Evolutionary conservation across 1,284 basidiomycete genomes (phyloP), one percentile per base, ranked within the genome.

Genomic region (Pseudozyma hubeiensis): DNA sequence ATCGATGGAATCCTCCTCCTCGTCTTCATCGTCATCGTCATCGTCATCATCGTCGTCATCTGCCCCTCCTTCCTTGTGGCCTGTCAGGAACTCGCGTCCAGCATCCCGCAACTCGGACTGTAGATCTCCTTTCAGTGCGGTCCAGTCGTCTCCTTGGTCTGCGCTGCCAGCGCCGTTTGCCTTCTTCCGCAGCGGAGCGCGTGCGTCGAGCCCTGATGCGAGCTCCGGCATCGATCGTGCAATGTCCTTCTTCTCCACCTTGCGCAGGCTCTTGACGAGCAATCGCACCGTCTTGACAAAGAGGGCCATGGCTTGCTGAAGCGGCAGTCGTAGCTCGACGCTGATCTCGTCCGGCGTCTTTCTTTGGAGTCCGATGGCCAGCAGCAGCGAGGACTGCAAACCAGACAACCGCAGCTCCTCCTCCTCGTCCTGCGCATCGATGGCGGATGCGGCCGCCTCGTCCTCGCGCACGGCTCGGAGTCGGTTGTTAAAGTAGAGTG

Each of bases 231-330:
- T 67, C 14, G 60, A 59, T 7, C 56, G 56, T 3, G 67, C 79
- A 16, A 80, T 63, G 4, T 58, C 70, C 46, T 60, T 74, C 84
- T 92, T 93, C 81, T 93, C 93, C 24, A 98, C 88, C 56, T 92
- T 91, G 56, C 91, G 88, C 50, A 99, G 86, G 33, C 89, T 87
- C 78, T 92, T 92, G 73, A 89, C 90, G 64, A 97, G 89, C 85
- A 94, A 93, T 55, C 93, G 90, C 54, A 98, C 87, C 34, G 94
- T 88, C 86, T 99, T 98, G 77, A 91, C 91, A 84, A 99, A 95
- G 40, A 98, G 87, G 0, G 96, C 95, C 14, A 99, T 88, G 0
- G 90, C 88, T 85, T 99, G 96, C 4, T 91, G 91, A 24, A 93
- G 90, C 0, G 93, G 92, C 0, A 98, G 86, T 24, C 90, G 89